Evolutionary conservation across 148 eudicot genomes (phyloP).

Genomic region (Pouteria glomerata): DNA sequence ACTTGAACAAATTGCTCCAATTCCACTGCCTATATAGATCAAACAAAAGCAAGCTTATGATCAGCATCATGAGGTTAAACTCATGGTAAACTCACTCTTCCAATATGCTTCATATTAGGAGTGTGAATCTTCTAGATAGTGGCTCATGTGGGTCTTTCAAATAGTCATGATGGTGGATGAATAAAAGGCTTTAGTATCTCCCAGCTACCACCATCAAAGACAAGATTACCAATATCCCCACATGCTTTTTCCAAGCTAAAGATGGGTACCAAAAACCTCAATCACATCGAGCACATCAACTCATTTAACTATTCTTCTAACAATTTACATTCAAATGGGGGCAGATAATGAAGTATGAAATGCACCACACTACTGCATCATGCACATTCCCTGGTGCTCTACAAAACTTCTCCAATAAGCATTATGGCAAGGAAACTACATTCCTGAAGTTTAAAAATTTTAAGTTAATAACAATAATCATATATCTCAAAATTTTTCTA

Average conservation of each 20-base stretch:
- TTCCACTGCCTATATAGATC: background rate
- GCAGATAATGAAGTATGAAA: background rate
- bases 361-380: background rate
- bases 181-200: background rate
- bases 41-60: background rate
- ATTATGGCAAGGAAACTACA: background rate
- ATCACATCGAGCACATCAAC: background rate
- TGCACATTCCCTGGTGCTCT: too few species aligned
- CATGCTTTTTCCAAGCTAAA: background rate
- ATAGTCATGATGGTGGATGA: background rate
- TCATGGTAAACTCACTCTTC: background rate
- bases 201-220: background rate
- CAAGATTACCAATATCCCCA: background rate
- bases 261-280: background rate
- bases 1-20: background rate
- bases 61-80: background rate
- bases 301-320: constrained; percentile 11
- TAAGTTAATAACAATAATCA: background rate
- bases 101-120: background rate
- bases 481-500: background rate
- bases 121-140: background rate
- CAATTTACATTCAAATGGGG: background rate
- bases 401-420: background rate
- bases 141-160: background rate
- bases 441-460: background rate